A percentile compares a stretch with the other conserved stretches of the same genome.
phyloP scores from a whole-genome alignment of 2,329 filamentous ascomycete species.

The Bipolaris gigantea region DNA sequence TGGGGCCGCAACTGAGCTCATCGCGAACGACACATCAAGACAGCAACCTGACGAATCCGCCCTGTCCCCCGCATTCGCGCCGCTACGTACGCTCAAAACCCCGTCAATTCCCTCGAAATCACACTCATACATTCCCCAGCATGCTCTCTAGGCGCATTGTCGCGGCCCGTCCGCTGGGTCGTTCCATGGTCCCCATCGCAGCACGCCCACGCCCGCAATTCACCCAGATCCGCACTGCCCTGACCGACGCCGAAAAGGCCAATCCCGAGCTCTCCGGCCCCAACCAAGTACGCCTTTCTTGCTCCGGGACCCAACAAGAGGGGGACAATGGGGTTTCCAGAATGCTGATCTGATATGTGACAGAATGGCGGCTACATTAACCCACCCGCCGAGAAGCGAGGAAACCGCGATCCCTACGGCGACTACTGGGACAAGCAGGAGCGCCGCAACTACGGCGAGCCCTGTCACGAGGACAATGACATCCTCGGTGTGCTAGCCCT shows the following conservation, averaged over 20 bases:
- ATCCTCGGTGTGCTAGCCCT: conserved; percentile 86
- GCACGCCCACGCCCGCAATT: conserved; percentile 35
- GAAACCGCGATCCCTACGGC: conserved; percentile 88
- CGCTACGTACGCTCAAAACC: conserved; percentile 31
- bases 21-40: conserved; percentile 35
- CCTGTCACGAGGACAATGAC: conserved; percentile 95
- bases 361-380: conserved; percentile 86
- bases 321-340: neutral
- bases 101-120: conserved; percentile 20
- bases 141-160: conserved; percentile 51
- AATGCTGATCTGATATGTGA: conserved; percentile 16
- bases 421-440: conserved; percentile 99
- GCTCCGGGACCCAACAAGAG: neutral
- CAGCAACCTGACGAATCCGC: conserved; percentile 17
- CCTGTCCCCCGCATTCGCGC: conserved; percentile 19
- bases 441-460: conserved; percentile 93
- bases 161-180: conserved; percentile 47
- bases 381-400: conserved; percentile 78
- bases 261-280: conserved; percentile 62
- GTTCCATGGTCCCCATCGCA: conserved; percentile 37
- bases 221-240: conserved; percentile 43
- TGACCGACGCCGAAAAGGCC: conserved; percentile 39
- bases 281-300: conserved; percentile 59
- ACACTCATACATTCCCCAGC: conserved; percentile 46
- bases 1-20: conserved; percentile 27